Base-by-base conservation (phyloP, 75 land plant genomes). In the Pinus tabuliformis region DNA sequence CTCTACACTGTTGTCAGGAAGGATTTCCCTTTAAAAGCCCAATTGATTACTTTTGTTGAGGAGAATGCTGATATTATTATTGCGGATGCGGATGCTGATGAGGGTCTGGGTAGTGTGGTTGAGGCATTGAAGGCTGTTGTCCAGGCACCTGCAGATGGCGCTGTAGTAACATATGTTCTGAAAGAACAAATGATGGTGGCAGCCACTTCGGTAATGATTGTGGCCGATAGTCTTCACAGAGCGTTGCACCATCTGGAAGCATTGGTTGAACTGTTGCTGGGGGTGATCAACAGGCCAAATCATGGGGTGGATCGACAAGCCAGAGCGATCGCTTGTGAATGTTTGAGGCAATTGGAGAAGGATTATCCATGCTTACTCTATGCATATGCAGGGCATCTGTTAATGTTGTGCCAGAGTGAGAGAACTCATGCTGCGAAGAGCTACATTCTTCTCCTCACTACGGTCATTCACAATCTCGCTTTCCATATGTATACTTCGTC, bases 361-460 rank as follows among this genome's bases (percentile, higher is more conserved):
- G 86, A 83, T 12, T 87, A 78, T 70, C 99, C 99, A 8, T 81
- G 95, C 72, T 87, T 96, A 71, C 83, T 96, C 9, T 74, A 85
- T 5, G 88, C 85, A 26, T 80, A 84, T 68, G 88, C 82, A 0
- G 91, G 90, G 36, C 97, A 96, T 66, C 71, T 94, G 37, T 87
- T 89, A 83, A 57, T 80, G 7, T 78, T 96, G 61, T 94, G 95
- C 72, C 93, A 90, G 79, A 89, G 86, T 80, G 97, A 96, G 91
- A 76, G 99, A 57, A 96, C 99, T 21, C 99, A 96, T 76, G 97
- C 86, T 14, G 77, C 83, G 0, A 93, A 92, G 73, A 74, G 78
- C 54, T 96, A 96, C 74, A 80, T 86, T 28, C 83, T 96, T 75
- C 84, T 96, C 61, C 85, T 96, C 37, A 82, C 89, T 2, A 72